Evolutionary conservation across 306 rosid genomes (phyloP), one percentile per base, ranked within the genome.

Genomic region (Glycine soja): DNA sequence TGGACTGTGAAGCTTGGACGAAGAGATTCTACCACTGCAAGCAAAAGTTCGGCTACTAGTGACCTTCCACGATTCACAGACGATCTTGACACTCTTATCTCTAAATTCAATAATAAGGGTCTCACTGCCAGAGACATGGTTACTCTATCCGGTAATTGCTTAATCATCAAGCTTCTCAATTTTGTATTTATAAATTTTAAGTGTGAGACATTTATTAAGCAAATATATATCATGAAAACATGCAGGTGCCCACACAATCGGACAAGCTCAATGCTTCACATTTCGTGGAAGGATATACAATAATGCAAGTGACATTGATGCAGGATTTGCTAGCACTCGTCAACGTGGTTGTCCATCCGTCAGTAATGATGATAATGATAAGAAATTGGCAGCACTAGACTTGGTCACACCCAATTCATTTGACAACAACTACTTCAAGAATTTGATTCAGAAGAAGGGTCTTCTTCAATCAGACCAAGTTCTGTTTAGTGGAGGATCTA

Each of bases 321-420:
- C 80, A 36, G 90, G 85, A 7, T 86, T 88, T 85, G 86, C 89
- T 7, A 75, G 80, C 6, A 90, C 86, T 47, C 89, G 86, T 11
- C 77, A 48, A 56, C 85, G 90, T 15, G 62, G 72, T 34, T 88
- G 93, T 61, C 93, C 90, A 12, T 57, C 76, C 0, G 4, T 5
- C 2, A 73, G 13, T 2, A 74, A 36, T 7, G 4, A 9, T 1
- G 9, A 10, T 2, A 83, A 89, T 10, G 8, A 86, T 58, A 6
- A 66, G 32, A 90, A 80, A 30, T 72, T 86, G 76, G 88, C 91
- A n/a, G 54, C 91, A 42, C 57, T 90, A 1, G 93, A 90, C 8
- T 82, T 90, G 85, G 91, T 90, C 4, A 88, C 93, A 14, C 91
- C 90, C 0, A 90, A 86, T 66, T 87, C 88, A 0, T 88, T 90